Conservation (phyloP, 2,329 filamentous ascomycete genomes). For the Scedosporium boydii region DNA sequence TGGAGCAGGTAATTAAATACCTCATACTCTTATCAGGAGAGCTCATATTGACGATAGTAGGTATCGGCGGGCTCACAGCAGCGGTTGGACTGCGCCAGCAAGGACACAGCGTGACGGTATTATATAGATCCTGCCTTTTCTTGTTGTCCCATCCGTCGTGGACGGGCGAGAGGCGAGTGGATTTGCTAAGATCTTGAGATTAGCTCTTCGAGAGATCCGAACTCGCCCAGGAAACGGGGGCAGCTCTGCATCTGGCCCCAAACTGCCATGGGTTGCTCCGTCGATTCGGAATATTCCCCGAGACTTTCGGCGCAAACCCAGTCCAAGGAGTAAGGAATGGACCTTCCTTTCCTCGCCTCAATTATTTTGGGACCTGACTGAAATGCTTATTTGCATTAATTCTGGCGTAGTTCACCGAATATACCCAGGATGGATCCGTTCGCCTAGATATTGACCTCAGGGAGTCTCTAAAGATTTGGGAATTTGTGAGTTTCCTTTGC, state of each 20-base stretch:
- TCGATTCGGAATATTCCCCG: conserved; percentile 26
- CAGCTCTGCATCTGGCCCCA: conserved; percentile 53
- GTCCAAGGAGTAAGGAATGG: conserved; percentile 16
- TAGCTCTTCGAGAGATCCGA: conserved; percentile 47
- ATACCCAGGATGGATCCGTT: conserved; percentile 23
- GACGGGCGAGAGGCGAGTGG: too few species aligned
- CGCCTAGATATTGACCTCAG: conserved; percentile 24
- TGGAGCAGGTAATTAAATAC: conserved; percentile 12
- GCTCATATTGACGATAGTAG: conserved; percentile 12
- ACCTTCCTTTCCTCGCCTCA: not conserved
- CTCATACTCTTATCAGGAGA: not conserved
- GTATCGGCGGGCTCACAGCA: conserved; percentile 38
- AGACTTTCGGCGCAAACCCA: conserved; percentile 27
- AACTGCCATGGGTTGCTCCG: conserved; percentile 50
- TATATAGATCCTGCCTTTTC: too few species aligned
- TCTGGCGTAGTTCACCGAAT: conserved; percentile 22
- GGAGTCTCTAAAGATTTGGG: conserved; percentile 29
- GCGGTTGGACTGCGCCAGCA: conserved; percentile 38
- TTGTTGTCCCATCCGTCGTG: too few species aligned
- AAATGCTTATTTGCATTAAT: not conserved
- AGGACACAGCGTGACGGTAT: conserved; percentile 31
- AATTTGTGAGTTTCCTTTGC: conserved; percentile 21
- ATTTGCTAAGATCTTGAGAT: conserved; percentile 16
- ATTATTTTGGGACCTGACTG: too few species aligned
- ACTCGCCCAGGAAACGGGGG: conserved; percentile 46